Evolutionary conservation across 2,329 filamentous ascomycete genomes (phyloP).

Genomic region (Aspergillus fischeri): DNA sequence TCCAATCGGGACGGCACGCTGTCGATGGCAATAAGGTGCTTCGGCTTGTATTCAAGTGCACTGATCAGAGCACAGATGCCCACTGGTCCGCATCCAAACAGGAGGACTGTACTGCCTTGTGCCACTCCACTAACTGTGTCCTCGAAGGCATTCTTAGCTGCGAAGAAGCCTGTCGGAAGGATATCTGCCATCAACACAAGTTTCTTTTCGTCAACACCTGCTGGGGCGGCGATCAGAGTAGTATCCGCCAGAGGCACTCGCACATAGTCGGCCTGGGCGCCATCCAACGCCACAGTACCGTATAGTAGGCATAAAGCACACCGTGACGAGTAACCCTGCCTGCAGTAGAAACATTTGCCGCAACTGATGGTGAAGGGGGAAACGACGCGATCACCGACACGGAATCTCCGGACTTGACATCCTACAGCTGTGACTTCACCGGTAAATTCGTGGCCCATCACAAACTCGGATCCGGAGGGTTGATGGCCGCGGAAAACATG

Average conservation of each 20-base stretch:
- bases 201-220: slow-evolving; percentile 65
- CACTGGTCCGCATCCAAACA: slow-evolving; percentile 16
- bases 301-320: slow-evolving; percentile 67
- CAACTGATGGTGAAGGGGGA: slow-evolving; percentile 77
- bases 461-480: slow-evolving; percentile 58
- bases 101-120: slow-evolving; percentile 9
- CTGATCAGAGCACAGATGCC: slow-evolving; percentile 47
- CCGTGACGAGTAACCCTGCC: slow-evolving; percentile 66
- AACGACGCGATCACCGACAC: slow-evolving; percentile 72
- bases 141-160: slow-evolving; percentile 12
- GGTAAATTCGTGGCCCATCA: slow-evolving; percentile 78
- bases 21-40: slow-evolving; percentile 72
- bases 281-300: slow-evolving; percentile 65
- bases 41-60: slow-evolving; percentile 66
- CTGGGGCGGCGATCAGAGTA: slow-evolving; percentile 67
- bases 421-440: slow-evolving; percentile 67
- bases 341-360: slow-evolving; percentile 77
- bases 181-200: slow-evolving; percentile 88
- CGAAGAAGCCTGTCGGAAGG: slow-evolving; percentile 44
- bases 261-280: slow-evolving; percentile 76
- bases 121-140: slow-evolving; percentile 1
- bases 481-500: slow-evolving; percentile 83
- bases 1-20: slow-evolving; percentile 68
- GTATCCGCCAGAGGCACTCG: slow-evolving; percentile 74
- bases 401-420: slow-evolving; percentile 51